A percentile compares a stretch with the other conserved stretches of the same genome.
Evolutionary conservation across 73 alveolate species (phyloP).

Genomic region (Tetrahymena elliotti): DNA sequence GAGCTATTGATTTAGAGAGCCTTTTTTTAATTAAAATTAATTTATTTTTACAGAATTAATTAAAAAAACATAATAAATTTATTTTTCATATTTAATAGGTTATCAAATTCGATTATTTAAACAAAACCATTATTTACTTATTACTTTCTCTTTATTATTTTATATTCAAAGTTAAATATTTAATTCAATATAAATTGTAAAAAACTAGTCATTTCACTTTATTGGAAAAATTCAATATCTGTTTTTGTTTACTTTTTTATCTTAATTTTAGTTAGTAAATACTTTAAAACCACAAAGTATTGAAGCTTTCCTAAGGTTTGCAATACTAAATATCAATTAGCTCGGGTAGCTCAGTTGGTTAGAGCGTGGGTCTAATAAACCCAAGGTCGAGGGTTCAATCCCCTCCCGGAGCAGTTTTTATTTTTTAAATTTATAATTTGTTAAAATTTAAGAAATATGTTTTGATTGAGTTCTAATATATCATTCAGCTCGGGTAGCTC

Average conservation of each 20-base stretch:
- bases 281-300: neutral
- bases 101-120: neutral
- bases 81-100: too few relatives aligned
- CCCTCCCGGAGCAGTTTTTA: slow-evolving; percentile 4
- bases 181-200: too few relatives aligned
- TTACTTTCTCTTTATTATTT: too few relatives aligned
- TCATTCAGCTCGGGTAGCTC: neutral
- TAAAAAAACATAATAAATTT: too few relatives aligned
- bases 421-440: neutral
- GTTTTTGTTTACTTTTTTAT: too few relatives aligned
- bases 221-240: too few relatives aligned
- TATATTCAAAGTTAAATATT: too few relatives aligned
- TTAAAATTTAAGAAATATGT: neutral
- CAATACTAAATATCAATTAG: neutral
- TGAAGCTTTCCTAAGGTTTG: neutral
- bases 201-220: too few relatives aligned
- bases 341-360: slow-evolving; percentile 4
- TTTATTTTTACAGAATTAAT: too few relatives aligned
- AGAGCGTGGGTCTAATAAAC: slow-evolving; percentile 2
- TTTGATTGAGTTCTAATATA: neutral
- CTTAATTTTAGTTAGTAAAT: too few relatives aligned
- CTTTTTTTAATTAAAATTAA: too few relatives aligned
- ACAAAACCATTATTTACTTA: too few relatives aligned
- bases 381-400: slow-evolving; percentile 2
- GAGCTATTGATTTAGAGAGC: neutral